A percentile compares a stretch with the other conserved stretches of the same genome.
Conservation (phyloP, 2,329 filamentous ascomycete genomes). For the Endocalyx cinctus region DNA sequence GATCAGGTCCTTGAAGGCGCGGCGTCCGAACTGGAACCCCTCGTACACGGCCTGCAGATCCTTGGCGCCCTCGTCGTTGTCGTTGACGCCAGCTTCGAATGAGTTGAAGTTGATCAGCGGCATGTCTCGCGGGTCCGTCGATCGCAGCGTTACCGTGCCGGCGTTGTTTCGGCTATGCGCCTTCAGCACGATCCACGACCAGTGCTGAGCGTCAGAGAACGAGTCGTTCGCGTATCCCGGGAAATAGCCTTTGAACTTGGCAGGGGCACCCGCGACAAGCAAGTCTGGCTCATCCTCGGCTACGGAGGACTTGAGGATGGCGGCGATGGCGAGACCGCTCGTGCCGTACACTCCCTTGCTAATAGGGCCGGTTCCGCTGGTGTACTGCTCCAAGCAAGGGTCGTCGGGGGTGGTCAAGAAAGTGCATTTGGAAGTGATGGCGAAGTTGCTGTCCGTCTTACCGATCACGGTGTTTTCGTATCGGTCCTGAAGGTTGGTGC, state of each 20-base stretch:
- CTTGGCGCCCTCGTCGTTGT: slow-evolving; percentile 35
- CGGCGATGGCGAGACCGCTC: slow-evolving; percentile 44
- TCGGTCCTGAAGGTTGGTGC: slow-evolving; percentile 56
- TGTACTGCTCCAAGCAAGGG: slow-evolving; percentile 31
- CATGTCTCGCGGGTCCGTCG: slow-evolving; percentile 53
- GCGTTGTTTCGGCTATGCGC: slow-evolving; percentile 52
- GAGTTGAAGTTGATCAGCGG: slow-evolving; percentile 57
- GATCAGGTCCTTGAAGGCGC: slow-evolving; percentile 25
- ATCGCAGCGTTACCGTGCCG: slow-evolving; percentile 53
- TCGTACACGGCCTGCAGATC: slow-evolving; percentile 51
- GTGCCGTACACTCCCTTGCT: slow-evolving; percentile 27
- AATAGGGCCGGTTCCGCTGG: slow-evolving; percentile 8
- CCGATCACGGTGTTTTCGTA: slow-evolving; percentile 41
- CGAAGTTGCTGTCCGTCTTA: slow-evolving; percentile 27
- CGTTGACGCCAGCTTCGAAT: too few relatives aligned
- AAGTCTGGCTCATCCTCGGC: slow-evolving; percentile 23
- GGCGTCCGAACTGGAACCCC: slow-evolving; percentile 45
- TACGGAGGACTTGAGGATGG: slow-evolving; percentile 28
- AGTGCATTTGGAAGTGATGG: slow-evolving; percentile 23
- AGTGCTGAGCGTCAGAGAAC: slow-evolving; percentile 32
- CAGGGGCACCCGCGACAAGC: too few relatives aligned
- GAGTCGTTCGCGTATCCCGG: slow-evolving; percentile 27
- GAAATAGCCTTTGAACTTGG: slow-evolving; percentile 30
- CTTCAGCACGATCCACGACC: slow-evolving; percentile 44
- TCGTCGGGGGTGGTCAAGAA: slow-evolving; percentile 25